These are phyloP conservation scores for Chrysoporthe deuterocubensis DNA, from an alignment of 2,329 filamentous ascomycete genomes.

Conservation along the genomic window DNA sequence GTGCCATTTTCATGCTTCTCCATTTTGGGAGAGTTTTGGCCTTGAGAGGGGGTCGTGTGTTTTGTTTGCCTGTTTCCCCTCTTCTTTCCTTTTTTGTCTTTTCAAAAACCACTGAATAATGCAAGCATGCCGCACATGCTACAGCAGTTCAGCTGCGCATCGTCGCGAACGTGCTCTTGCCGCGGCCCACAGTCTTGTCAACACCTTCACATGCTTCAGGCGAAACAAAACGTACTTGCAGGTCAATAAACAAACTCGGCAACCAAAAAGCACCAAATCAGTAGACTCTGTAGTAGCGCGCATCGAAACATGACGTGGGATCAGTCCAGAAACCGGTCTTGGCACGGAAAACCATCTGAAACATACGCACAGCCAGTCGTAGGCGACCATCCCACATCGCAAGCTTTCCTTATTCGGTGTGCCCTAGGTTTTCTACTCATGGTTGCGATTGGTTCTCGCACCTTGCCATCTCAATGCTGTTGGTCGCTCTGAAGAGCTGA, in stretches of 20 bases:
- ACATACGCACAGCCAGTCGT: conserved; percentile 20
- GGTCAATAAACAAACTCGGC: background rate
- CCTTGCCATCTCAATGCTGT: background rate
- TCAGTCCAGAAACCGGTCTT: background rate
- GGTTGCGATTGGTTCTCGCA: conserved; percentile 17
- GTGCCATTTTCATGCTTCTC: too few relatives aligned
- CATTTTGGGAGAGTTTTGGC: too few relatives aligned
- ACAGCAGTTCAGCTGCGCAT: too few relatives aligned
- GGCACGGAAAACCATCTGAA: background rate
- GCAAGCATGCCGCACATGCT: too few relatives aligned
- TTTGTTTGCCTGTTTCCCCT: too few relatives aligned
- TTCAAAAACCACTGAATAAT: too few relatives aligned
- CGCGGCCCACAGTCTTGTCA: too few relatives aligned
- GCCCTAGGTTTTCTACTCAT: background rate
- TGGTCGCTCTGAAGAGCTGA: background rate
- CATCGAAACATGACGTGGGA: background rate
- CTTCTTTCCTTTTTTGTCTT: too few relatives aligned
- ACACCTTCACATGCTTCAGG: background rate
- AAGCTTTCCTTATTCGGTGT: conserved; percentile 25
- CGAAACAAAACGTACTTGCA: background rate
- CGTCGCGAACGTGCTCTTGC: too few relatives aligned
- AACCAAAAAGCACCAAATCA: background rate
- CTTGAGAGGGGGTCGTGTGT: too few relatives aligned
- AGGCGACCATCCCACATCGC: conserved; percentile 7
- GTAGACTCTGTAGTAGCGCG: background rate